Evolutionary conservation across 1,284 basidiomycete species (phyloP).

Genomic region (Sanghuangporus baumii): DNA sequence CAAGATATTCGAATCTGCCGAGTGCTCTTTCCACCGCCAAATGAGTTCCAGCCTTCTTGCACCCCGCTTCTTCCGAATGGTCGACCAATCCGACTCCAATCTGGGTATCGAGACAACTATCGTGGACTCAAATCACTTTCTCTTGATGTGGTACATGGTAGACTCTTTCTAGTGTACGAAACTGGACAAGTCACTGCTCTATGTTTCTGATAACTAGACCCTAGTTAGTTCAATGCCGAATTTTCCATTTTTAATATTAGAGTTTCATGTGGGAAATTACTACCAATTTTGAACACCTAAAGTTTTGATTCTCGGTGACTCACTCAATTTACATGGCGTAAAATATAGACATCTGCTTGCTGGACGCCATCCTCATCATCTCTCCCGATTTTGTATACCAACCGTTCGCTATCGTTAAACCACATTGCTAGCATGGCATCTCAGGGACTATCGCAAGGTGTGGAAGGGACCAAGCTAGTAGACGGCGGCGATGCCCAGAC

Average conservation of each 20-base stretch:
- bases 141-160: background rate
- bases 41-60: background rate
- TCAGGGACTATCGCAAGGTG: background rate
- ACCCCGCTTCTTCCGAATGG: background rate
- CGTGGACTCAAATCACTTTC: background rate
- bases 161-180: background rate
- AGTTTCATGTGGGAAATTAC: too few species aligned
- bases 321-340: background rate
- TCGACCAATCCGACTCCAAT: background rate
- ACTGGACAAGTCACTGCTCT: background rate
- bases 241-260: too few species aligned
- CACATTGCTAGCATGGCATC: background rate
- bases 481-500: constrained; percentile 1
- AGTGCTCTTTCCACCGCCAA: background rate
- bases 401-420: background rate
- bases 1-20: background rate
- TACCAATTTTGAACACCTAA: background rate
- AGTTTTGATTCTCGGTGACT: background rate
- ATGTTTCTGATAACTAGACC: background rate
- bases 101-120: background rate
- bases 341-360: background rate
- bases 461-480: background rate
- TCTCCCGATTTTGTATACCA: background rate
- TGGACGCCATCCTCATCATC: background rate
- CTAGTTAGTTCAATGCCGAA: too few species aligned